phyloP scores from a whole-genome alignment of 129 eudicot genomes.

The Flaveria bidentis region DNA sequence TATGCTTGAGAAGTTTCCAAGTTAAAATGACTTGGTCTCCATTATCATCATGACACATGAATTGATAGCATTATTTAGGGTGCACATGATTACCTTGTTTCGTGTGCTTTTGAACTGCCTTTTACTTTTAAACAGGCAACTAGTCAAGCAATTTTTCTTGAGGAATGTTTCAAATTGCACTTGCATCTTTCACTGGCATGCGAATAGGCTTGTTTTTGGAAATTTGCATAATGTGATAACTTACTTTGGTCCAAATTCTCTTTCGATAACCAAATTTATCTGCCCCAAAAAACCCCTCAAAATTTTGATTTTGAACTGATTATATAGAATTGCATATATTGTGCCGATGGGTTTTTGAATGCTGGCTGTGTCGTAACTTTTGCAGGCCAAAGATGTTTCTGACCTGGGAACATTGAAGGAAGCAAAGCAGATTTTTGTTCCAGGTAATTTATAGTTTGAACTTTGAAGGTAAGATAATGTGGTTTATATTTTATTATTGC shows the following conservation, averaged over 20 bases:
- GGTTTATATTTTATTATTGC: not conserved
- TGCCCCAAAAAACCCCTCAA: not conserved
- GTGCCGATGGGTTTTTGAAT: constrained; percentile 41
- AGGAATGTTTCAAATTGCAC: not conserved
- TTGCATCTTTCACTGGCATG: not conserved
- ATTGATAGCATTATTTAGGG: not conserved
- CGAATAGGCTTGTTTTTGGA: not conserved
- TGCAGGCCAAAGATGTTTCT: constrained; percentile 85
- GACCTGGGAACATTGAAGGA: constrained; percentile 84
- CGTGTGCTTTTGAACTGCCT: not conserved
- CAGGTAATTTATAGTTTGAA: constrained; percentile 49
- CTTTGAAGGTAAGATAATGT: not conserved
- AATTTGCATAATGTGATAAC: not conserved
- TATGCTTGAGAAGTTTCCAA: not conserved
- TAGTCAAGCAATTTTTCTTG: not conserved
- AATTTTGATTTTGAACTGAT: not conserved
- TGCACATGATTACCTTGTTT: not conserved
- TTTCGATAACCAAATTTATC: not conserved
- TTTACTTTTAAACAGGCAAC: not conserved
- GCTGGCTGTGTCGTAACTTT: constrained; percentile 4
- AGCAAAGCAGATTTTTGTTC: constrained; percentile 83
- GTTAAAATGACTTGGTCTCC: not conserved
- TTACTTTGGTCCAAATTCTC: not conserved
- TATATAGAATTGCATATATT: constrained; percentile 11
- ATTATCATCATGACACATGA: not conserved